These are phyloP conservation scores for Pisolithus tinctorius DNA, from an alignment of 768 basidiomycete species.

Conservation along the genomic window DNA sequence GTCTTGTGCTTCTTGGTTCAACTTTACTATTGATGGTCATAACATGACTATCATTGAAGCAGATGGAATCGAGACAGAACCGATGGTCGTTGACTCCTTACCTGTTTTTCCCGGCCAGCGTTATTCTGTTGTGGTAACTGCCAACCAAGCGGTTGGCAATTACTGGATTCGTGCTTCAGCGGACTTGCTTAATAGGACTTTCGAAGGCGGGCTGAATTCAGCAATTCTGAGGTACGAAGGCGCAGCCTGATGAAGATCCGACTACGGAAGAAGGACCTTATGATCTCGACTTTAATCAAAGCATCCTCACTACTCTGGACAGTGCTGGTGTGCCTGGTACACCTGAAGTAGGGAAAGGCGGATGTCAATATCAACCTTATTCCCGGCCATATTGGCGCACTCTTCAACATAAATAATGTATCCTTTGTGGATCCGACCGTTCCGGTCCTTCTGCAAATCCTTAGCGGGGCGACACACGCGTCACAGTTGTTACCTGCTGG, in stretches of 20 bases:
- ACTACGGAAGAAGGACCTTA: slow-evolving; percentile 15
- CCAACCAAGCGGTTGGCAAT: slow-evolving; percentile 27
- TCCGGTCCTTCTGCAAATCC: slow-evolving; percentile 38
- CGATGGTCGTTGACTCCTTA: slow-evolving; percentile 35
- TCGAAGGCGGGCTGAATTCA: slow-evolving; percentile 28
- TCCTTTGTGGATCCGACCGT: slow-evolving; percentile 26
- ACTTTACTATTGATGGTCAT: slow-evolving; percentile 41
- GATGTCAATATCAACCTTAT: slow-evolving; percentile 33
- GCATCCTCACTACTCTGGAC: slow-evolving; percentile 27
- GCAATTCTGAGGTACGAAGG: slow-evolving; percentile 38
- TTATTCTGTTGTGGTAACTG: slow-evolving; percentile 39
- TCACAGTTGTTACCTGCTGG: slow-evolving; percentile 35
- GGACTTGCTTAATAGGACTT: slow-evolving; percentile 8
- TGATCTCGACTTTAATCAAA: slow-evolving; percentile 27
- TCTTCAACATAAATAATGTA: slow-evolving; percentile 28
- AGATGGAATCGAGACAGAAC: slow-evolving; percentile 34
- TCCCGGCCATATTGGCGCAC: slow-evolving; percentile 21
- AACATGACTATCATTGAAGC: slow-evolving; percentile 40
- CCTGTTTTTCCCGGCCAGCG: slow-evolving; percentile 45
- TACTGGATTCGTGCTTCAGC: slow-evolving; percentile 35
- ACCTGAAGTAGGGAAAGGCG: slow-evolving; percentile 31
- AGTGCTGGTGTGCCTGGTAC: slow-evolving; percentile 24
- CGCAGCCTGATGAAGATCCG: slow-evolving; percentile 31
- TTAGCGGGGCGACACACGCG: slow-evolving; percentile 31
- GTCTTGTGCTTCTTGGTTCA: slow-evolving; percentile 38